phyloP scores from a whole-genome alignment of 2,329 filamentous ascomycete genomes.

The Neonectria hederae region DNA sequence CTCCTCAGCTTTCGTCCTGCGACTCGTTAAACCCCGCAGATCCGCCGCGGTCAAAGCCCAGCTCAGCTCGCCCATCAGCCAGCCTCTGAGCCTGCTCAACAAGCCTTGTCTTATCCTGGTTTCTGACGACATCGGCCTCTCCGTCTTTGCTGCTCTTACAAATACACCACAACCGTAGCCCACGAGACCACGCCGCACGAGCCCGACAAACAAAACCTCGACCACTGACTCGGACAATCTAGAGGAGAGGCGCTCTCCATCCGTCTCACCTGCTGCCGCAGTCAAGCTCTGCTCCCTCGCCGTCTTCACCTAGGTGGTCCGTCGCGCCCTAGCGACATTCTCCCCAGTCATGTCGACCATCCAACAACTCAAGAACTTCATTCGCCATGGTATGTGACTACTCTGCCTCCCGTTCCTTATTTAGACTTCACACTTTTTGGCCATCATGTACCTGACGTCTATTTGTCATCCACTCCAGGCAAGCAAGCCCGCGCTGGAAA shows the following conservation, averaged over 20 bases:
- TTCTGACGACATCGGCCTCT: slow-evolving; percentile 15
- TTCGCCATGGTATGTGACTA: slow-evolving; percentile 77
- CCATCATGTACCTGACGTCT: background rate
- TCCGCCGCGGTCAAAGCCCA: slow-evolving; percentile 6
- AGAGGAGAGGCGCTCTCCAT: slow-evolving; percentile 13
- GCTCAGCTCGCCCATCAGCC: background rate
- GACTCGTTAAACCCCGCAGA: slow-evolving; percentile 27
- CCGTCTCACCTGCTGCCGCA: slow-evolving; percentile 5
- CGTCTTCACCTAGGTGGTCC: slow-evolving; percentile 29
- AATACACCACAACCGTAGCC: background rate
- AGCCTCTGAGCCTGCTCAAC: slow-evolving; percentile 1
- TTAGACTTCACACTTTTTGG: background rate
- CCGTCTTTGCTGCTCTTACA: slow-evolving; percentile 12
- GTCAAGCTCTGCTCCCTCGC: slow-evolving; percentile 19
- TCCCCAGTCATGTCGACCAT: slow-evolving; percentile 71
- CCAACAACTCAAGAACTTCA: slow-evolving; percentile 98
- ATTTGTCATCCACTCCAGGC: slow-evolving; percentile 56
- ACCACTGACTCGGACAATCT: background rate
- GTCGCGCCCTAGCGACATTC: slow-evolving; percentile 40
- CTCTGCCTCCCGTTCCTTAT: background rate
- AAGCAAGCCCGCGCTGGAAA: slow-evolving; percentile 84
- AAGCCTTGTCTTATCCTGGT: slow-evolving; percentile 12
- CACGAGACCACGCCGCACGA: slow-evolving; percentile 1
- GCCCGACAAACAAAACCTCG: background rate
- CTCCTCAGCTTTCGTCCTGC: slow-evolving; percentile 14